These are phyloP conservation scores for Candida mesenterica DNA, from an alignment of 1,139 yeast species.

Conservation along the genomic window DNA sequence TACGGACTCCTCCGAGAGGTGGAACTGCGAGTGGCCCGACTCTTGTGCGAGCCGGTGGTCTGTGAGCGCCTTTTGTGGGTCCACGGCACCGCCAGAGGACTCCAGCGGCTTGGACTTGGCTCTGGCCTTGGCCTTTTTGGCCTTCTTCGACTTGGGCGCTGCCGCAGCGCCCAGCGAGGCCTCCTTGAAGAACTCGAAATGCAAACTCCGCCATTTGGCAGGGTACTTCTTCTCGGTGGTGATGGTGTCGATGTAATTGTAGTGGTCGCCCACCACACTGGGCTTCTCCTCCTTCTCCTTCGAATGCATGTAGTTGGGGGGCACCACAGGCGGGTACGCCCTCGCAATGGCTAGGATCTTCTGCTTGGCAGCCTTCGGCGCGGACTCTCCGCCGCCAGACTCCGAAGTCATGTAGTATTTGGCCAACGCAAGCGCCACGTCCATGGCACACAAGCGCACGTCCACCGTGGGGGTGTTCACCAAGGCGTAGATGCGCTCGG, in stretches of 20 bases:
- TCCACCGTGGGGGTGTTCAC: conserved; percentile 59
- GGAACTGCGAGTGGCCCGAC: not conserved
- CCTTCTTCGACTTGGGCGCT: not conserved
- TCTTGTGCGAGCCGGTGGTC: too few species aligned
- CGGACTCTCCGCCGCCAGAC: conserved; percentile 19
- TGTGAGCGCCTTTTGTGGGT: too few species aligned
- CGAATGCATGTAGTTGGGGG: conserved; percentile 34
- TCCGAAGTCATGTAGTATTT: conserved; percentile 26
- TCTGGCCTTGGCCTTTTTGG: conserved; percentile 4
- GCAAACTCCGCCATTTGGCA: conserved; percentile 53
- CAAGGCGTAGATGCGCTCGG: conserved; percentile 60
- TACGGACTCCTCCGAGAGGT: conserved; percentile 48
- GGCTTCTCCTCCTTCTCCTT: conserved; percentile 17
- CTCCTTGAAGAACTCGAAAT: conserved; percentile 52
- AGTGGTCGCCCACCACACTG: conserved; percentile 44
- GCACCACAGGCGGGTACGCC: conserved; percentile 52
- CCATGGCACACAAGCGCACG: conserved; percentile 61
- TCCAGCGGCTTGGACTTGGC: too few species aligned
- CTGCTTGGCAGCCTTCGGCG: conserved; percentile 42
- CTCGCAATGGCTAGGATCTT: conserved; percentile 53
- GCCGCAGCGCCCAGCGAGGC: not conserved
- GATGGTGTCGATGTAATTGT: conserved; percentile 54
- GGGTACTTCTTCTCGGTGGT: conserved; percentile 50
- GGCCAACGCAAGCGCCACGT: conserved; percentile 59
- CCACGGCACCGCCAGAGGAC: too few species aligned